Base-by-base conservation (phyloP, 495 filamentous ascomycete genomes). In the Geoglossum glabrum region DNA sequence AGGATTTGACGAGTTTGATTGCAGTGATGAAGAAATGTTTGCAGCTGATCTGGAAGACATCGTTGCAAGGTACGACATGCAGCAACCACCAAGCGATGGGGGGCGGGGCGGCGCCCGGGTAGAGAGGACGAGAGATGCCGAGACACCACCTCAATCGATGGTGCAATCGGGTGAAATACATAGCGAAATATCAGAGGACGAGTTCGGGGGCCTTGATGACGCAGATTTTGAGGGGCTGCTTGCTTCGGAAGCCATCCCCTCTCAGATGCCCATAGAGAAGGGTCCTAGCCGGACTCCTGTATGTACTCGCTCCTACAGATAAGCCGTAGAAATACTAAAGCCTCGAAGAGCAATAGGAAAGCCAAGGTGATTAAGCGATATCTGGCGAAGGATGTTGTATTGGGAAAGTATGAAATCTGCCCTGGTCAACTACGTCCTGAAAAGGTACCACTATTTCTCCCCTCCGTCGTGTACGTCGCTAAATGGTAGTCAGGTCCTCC, bases 351-450 rank as follows among this genome's bases (percentile, higher is more conserved):
- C 63, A 57, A 66, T 61, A 64, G 50, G 67, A 79, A 78, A 66
- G 71, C 75, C 59, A 79, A 76, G 70, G 78, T 80, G 43, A 88
- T 94, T 63, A 86, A 92, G 66, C 82, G 89, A 55, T 94, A 90
- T 70, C 71, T 85, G 49, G 73, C 94, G 57, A 83, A 81, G 61
- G 78, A 82, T 61, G 77, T 86, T 61, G 75, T 81, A 31, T 75
- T 87, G 59, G 74, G 74, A 62, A 71, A 77, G 27, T 92, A 87
- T 70, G 68, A 70, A 57, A 79, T 76, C 67, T 68, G 74, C 15
- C 76, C 72, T 63, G 84, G 85, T 51, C 73, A 74, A 61, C 69
- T 72, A 52, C 75, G 73, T 43, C 72, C 74, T 34, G 86, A 94
- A 67, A 89, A 87, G 79, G 85, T 90, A 68, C 64, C 71, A 58